Evolutionary conservation across 805 yeast species (phyloP).

Genomic region (Pichia occidentalis): DNA sequence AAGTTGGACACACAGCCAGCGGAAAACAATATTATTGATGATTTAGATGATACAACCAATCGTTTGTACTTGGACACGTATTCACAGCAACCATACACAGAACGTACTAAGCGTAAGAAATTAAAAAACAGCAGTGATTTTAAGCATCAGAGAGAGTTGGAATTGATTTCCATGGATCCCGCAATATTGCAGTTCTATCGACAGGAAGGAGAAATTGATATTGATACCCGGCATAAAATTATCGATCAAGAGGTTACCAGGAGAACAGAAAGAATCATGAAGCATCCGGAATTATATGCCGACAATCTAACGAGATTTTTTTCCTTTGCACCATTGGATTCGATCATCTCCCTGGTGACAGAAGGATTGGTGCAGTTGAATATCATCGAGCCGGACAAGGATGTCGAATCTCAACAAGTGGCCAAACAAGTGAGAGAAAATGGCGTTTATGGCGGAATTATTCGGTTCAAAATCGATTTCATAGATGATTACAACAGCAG

Average conservation of each 20-base stretch:
- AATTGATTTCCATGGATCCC: conserved; percentile 43
- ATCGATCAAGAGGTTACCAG: conserved; percentile 21
- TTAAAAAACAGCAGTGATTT: conserved; percentile 26
- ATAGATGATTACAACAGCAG: conserved; percentile 40
- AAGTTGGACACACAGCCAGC: conserved; percentile 42
- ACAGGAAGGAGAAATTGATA: conserved; percentile 11
- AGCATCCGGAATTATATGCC: conserved; percentile 29
- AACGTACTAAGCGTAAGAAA: conserved; percentile 30
- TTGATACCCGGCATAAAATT: conserved; percentile 23
- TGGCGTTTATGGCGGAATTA: conserved; percentile 26
- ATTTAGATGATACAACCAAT: conserved; percentile 21
- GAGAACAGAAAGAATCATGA: conserved; percentile 12
- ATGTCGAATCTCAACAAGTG: conserved; percentile 17
- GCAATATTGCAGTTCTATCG: conserved; percentile 40
- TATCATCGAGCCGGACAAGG: conserved; percentile 23
- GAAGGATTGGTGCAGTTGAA: conserved; percentile 40
- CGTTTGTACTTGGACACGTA: conserved; percentile 23
- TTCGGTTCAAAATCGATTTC: conserved; percentile 35
- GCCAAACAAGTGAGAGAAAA: conserved; percentile 23
- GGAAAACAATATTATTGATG: conserved; percentile 33
- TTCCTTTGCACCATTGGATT: conserved; percentile 37
- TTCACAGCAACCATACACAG: conserved; percentile 38
- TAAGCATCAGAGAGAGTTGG: conserved; percentile 17
- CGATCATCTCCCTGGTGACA: conserved; percentile 35
- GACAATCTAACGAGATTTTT: conserved; percentile 48